Evolutionary conservation across 2,329 filamentous ascomycete genomes (phyloP).

Genomic region (Cordyceps javanica): DNA sequence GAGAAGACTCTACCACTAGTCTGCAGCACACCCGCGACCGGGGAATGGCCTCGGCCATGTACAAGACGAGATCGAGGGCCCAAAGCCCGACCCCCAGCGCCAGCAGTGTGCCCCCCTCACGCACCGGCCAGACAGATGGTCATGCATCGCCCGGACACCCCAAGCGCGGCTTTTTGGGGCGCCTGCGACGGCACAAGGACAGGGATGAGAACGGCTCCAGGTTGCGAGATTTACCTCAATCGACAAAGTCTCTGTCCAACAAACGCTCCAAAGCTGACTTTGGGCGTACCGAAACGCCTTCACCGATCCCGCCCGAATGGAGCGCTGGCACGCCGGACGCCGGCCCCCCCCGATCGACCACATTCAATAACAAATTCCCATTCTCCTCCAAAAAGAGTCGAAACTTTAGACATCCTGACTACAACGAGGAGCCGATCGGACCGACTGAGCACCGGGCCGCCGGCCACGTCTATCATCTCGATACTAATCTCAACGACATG

Average conservation of each 20-base stretch:
- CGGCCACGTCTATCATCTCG: slow-evolving; percentile 65
- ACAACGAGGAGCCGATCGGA: slow-evolving; percentile 52
- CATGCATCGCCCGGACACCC: slow-evolving; percentile 54
- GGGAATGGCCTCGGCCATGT: slow-evolving; percentile 38
- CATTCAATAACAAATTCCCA: slow-evolving; percentile 58
- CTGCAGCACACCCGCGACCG: slow-evolving; percentile 45
- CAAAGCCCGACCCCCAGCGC: slow-evolving; percentile 78
- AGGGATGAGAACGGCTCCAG: slow-evolving; percentile 42
- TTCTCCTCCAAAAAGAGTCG: slow-evolving; percentile 55
- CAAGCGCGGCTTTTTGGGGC: slow-evolving; percentile 45
- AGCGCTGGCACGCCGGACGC: slow-evolving; percentile 24
- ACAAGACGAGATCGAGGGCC: slow-evolving; percentile 52
- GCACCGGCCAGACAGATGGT: slow-evolving; percentile 43
- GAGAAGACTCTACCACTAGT: slow-evolving; percentile 63
- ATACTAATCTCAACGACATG: slow-evolving; percentile 87
- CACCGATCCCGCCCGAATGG: slow-evolving; percentile 28
- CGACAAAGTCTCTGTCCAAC: slow-evolving; percentile 46
- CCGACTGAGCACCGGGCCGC: slow-evolving; percentile 54
- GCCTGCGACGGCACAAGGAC: slow-evolving; percentile 45
- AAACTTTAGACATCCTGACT: slow-evolving; percentile 41
- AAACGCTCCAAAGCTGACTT: slow-evolving; percentile 45
- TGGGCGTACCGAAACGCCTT: slow-evolving; percentile 29
- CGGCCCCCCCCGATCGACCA: slow-evolving; percentile 35
- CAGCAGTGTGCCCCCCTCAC: slow-evolving; percentile 51
- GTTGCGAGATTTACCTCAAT: slow-evolving; percentile 44